Base-by-base conservation (phyloP, 73 alveolate species). In the Stentor roeselii region DNA sequence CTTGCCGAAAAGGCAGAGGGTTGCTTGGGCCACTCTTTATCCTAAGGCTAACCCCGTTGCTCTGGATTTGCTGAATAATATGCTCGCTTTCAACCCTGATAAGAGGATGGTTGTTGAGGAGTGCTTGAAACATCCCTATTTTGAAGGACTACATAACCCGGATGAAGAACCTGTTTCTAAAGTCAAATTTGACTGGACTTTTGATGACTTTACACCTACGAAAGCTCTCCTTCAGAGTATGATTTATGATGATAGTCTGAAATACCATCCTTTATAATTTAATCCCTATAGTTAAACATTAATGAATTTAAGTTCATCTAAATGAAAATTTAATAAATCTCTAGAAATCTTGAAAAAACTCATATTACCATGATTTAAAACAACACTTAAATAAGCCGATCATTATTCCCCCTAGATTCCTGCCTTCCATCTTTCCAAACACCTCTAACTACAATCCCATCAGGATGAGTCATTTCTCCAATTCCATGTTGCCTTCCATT, bases 121-220 rank as follows among this genome's bases (percentile, higher is more conserved):
- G 35, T 93, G 97, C 34, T 76, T 96, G 35, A 78, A 85, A 74
- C 99, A 96, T 92, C 98, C 98, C 15, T 96, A 93, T 86, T 90
- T 96, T 61, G 97, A 93, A 78, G 98, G 97, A 1, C 91, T 96
- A 15, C 97, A 93, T 86, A 88, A 92, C 39, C 94, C 93, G 59
- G 96, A 92, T n/a, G 97, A 95, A 34, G 97, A 93, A 82, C 98
- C 97, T 36, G 84, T 86, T 50, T 60, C 88, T 36, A 90, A 88
- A 42, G 94, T 87, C 41, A 90, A 86, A 36, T 94, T 94, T 83
- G 98, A 94, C 76, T 92, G 97, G 97, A 82, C 93, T 27, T 94
- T 96, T 96, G 98, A 94, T 89, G 93, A 94, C 74, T 92, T 92
- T 83, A 95, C 92, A 77, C 92, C 95, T 34, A 94, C 95, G 2